Base-by-base conservation (phyloP, 1,284 basidiomycete species). In the Puccinia polysora region DNA sequence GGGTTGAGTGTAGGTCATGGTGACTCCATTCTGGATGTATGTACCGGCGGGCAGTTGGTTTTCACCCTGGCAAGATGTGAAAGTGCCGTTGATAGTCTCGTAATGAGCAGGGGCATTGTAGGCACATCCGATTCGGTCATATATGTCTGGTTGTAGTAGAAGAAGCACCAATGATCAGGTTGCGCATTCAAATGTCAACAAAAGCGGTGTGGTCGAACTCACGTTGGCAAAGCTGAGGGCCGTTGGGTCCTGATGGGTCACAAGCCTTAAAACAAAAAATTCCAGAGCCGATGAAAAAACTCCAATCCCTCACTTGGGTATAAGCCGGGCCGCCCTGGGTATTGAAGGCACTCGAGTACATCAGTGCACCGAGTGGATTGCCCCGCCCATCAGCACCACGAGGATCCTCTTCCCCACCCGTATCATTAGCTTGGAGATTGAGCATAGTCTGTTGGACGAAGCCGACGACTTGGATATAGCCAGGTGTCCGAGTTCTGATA, bases 391-490 rank as follows among this genome's bases (percentile, higher is more conserved):
- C 69, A 6, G 69, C 69, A 10, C 69, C 69, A 34, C 64, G 69
- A 38, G 69, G 69, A 45, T 72, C 69, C 25, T 72, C 69, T 50
- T 80, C 79, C 32, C 88, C 88, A 77, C 88, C 88, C 25, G 77
- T 84, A 76, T 90, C 88, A n/a, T 75, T 80, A 0, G 78, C 34
- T 8, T 78, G 70, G 34, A 89, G 79, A 80, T 87, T 85, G 76
- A 89, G 80, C 74, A 80, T 74, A 14, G 80, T 81, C 81, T 88
- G 87, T 77, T 88, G 82, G 74, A 88, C 82, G 81, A 82, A 84
- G 15, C 86, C 88, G 47, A 83, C 81, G 70, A 87, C 81, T 76
- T 88, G 85, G 45, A 88, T 81, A 77, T 89, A 89, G 75, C 86
- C 83, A 12, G 83, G 83, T 0, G 87, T 87, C 75, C 84, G 81